Evolutionary conservation across 495 filamentous ascomycete species (phyloP), one percentile per base, ranked within the genome.

Genomic region (Rhypophila decipiens): DNA sequence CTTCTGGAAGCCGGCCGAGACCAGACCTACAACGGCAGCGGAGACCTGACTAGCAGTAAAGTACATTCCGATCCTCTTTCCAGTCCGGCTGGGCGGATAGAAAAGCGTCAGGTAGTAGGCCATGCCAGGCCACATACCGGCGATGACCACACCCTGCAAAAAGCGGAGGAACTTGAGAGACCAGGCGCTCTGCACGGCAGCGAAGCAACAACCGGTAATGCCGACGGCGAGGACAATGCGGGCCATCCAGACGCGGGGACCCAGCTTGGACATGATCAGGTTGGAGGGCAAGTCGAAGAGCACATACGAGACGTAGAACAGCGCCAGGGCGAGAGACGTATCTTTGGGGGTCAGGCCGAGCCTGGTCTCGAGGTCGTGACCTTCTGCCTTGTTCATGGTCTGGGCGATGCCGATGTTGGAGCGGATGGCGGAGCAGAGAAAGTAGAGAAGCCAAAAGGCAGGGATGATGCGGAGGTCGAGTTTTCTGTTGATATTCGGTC

Each of bases 71-170:
- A 95, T 94, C 4, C 90, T 76, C 60, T 93, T 95, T 2, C 89
- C 89, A 5, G 85, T 93, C 9, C 86, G 78, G 1, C 82, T 85
- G 0, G 89, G 87, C 0, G 88, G 90, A 58, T 96, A 96, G 73
- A 94, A 95, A 13, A 95, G 74, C 1, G 90, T 93, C 18, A 96
- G 74, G 56, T 94, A 95, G 65, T 93, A 95, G 17, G 89, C 79
- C 89, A 95, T 95, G 31, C 90, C 90, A 2, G 90, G 90, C 88
- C 90, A 95, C 82, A 95, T 88, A 15, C 90, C 90, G 9, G 90
- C 89, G 57, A 88, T 90, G 17, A 95, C 88, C 44, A 94, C 75
- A 35, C 90, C 90, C 12, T 95, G 75, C 7, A 96, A 73, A 38
- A 95, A 79, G n/a, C 90, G 84, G 4, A 95, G 74, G 23, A 95